Evolutionary conservation across 345 rosid genomes (phyloP).

Genomic region (Populus davidiana): DNA sequence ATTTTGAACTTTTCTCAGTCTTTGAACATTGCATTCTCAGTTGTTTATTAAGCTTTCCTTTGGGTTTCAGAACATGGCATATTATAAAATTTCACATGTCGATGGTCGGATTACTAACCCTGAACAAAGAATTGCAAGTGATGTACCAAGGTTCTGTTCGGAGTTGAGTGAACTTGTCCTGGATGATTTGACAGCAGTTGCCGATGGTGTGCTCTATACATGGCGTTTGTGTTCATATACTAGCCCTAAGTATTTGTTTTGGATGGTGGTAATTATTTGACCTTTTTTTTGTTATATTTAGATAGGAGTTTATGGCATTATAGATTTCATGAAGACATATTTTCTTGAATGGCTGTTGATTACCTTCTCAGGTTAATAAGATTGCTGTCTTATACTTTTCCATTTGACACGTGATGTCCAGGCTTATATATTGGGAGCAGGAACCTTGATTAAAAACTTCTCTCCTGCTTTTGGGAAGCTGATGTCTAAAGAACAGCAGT

Average conservation of each 20-base stretch:
- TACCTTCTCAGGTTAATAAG: neutral
- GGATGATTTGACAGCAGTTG: constrained; percentile 87
- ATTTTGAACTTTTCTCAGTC: neutral
- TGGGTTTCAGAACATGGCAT: constrained; percentile 84
- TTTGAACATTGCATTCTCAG: neutral
- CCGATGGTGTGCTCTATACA: constrained; percentile 82
- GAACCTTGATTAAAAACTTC: constrained; percentile 76
- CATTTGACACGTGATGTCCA: constrained; percentile 28
- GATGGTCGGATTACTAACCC: constrained; percentile 92
- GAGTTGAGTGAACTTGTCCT: constrained; percentile 93
- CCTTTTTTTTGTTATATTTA: neutral
- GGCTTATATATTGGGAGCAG: constrained; percentile 94
- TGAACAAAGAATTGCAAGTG: constrained; percentile 94
- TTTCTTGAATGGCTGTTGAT: constrained; percentile 8
- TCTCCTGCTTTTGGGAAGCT: constrained; percentile 94
- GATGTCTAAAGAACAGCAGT: constrained; percentile 91
- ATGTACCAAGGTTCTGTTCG: constrained; percentile 87
- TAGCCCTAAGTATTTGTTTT: constrained; percentile 91
- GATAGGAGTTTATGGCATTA: neutral
- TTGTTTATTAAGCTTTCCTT: constrained; percentile 6
- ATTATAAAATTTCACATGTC: constrained; percentile 95
- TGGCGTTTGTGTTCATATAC: constrained; percentile 97
- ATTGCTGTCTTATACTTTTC: constrained; percentile 1
- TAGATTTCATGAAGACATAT: neutral
- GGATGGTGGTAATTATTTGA: constrained; percentile 74